These are phyloP conservation scores for Magnaporthiopsis incrustans DNA, from an alignment of 2,329 filamentous ascomycete species.

Conservation along the genomic window DNA sequence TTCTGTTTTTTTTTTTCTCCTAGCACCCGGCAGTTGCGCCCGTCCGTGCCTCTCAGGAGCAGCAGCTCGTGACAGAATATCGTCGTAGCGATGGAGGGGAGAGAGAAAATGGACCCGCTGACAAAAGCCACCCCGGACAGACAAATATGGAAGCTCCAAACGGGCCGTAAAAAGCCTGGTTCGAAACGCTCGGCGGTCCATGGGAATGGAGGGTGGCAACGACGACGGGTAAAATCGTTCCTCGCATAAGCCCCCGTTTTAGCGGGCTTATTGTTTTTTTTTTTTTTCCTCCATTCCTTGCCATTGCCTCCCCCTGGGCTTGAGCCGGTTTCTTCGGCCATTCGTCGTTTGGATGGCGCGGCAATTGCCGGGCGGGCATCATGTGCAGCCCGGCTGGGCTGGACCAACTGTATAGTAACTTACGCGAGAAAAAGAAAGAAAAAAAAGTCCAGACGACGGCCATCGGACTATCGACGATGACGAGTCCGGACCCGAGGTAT, in stretches of 20 bases:
- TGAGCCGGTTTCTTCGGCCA: background rate
- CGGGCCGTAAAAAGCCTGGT: background rate
- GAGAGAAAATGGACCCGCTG: background rate
- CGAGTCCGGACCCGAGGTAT: background rate
- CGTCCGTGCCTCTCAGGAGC: background rate
- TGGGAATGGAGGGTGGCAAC: background rate
- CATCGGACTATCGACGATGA: background rate
- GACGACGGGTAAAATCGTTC: constrained; percentile 1
- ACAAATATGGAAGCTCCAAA: background rate
- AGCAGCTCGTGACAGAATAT: background rate
- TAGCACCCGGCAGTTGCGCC: background rate
- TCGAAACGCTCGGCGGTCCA: background rate
- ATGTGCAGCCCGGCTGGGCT: background rate
- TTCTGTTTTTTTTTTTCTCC: background rate
- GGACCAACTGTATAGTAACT: background rate
- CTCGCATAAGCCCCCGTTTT: background rate
- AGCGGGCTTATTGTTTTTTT: background rate
- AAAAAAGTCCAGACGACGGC: background rate
- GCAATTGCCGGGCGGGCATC: background rate
- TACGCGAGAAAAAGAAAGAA: background rate
- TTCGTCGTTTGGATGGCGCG: background rate
- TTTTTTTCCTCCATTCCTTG: background rate
- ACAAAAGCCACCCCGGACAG: background rate
- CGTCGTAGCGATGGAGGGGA: background rate
- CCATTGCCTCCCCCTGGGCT: no score